Base-by-base conservation (phyloP, 2,329 filamentous ascomycete species). In the Arthroderma sp. region DNA sequence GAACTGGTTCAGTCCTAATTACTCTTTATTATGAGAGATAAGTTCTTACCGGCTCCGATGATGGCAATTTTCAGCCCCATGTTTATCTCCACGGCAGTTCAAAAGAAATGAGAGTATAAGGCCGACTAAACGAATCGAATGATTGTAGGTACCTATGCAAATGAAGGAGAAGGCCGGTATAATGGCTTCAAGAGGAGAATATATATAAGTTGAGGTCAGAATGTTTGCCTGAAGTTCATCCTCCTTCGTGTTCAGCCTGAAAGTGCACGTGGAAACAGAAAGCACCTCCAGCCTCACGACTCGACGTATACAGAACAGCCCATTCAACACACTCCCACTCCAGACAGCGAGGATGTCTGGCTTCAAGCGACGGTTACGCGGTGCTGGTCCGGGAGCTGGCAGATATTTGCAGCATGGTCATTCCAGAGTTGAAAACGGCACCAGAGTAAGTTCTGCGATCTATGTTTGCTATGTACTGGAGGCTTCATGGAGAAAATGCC, bases 11-110 rank as follows among this genome's bases (percentile, higher is more conserved):
- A 54, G 13, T n/a, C 13, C 2, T 28, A 15, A 31, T 23, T n/a
- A 8, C 21, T 39, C 19, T 44, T 21, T 4, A 6, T 39, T 21
- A 6, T 4, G 17, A 1, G 25, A 33, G 8, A 25, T n/a, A 33
- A 5, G n/a, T 21, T 33, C 62, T 56, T 54, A 64, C 63, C 63
- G 4, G 62, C 62, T 19, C 63, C 63, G 19, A 65, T 56, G 35
- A 65, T 64, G 25, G 63, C 63, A 23, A 65, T 60, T 11, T 56
- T 60, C 21, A 54, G 35, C 25, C 41, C 43, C 60, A 60, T 60
- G 4, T 39, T 56, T 43, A 13, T 17, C 35, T 1, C 9, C 19
- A 19, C 25, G 8, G 44, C 44, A 49, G 13, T 1, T 15, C 21
- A 17, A 23, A 25, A 23, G 23, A 8, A 11, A 11, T 13, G 2